Percentiles rank a stretch among this genome's conserved stretches.
Evolutionary conservation across 2,329 filamentous ascomycete genomes (phyloP).

Genomic region (Verticillium dahliae): DNA sequence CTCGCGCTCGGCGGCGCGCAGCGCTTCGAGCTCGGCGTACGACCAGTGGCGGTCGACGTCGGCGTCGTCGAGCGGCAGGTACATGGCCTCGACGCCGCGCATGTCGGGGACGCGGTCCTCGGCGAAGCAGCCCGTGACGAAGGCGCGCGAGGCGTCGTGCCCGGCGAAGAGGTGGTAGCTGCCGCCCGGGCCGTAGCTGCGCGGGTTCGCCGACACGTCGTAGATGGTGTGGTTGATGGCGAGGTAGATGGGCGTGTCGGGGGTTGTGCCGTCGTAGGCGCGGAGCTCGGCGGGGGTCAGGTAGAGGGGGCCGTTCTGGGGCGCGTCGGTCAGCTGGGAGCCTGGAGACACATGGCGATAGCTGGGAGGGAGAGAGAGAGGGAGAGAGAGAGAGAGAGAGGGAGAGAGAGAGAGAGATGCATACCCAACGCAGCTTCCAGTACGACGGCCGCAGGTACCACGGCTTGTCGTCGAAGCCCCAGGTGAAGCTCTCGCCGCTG

Average conservation of each 20-base stretch:
- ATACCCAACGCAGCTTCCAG: slow-evolving; percentile 56
- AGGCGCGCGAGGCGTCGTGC: slow-evolving; percentile 78
- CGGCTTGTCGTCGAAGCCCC: slow-evolving; percentile 56
- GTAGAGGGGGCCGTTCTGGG: slow-evolving; percentile 51
- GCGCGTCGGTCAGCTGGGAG: slow-evolving; percentile 9
- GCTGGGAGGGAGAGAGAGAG: neutral
- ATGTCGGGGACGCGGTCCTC: slow-evolving; percentile 81
- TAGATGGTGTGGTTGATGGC: slow-evolving; percentile 84
- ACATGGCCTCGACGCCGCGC: slow-evolving; percentile 83
- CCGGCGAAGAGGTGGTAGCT: slow-evolving; percentile 85
- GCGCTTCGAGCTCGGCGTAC: slow-evolving; percentile 42
- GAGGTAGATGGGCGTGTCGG: slow-evolving; percentile 74
- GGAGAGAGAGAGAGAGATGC: slow-evolving; percentile 16
- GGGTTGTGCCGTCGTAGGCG: slow-evolving; percentile 71
- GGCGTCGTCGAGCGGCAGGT: slow-evolving; percentile 57
- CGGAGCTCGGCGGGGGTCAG: slow-evolving; percentile 72
- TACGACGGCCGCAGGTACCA: slow-evolving; percentile 52
- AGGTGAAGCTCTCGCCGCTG: slow-evolving; percentile 61
- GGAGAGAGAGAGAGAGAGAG: neutral
- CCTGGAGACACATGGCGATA: no score
- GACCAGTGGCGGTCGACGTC: slow-evolving; percentile 54
- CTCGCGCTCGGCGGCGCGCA: slow-evolving; percentile 57
- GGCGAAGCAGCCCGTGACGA: slow-evolving; percentile 87
- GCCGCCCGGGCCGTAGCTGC: slow-evolving; percentile 76
- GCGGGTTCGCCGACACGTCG: slow-evolving; percentile 65